Base-by-base conservation (phyloP, 169 alveolate genomes). In the Cytauxzoon felis region DNA sequence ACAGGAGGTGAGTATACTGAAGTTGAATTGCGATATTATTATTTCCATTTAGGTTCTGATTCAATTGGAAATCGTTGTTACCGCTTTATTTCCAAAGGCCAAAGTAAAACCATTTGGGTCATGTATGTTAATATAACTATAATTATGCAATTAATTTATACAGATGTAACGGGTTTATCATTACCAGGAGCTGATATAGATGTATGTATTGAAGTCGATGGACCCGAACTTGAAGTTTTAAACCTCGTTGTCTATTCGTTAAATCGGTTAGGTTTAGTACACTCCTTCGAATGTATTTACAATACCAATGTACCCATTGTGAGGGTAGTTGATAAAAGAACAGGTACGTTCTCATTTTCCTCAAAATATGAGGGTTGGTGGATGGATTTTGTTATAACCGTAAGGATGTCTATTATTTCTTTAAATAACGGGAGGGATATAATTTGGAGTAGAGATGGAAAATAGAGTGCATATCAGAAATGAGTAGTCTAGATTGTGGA, bases 221-320 rank as follows among this genome's bases (percentile, higher is more conserved):
- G 75, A 30, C 65, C 56, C 30, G 73, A 66, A 24, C 42, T 76
- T 1, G 26, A 50, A 3, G 33, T 34, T 24, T 60, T 76, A 38
- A 64, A 62, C 24, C 41, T 76, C 29, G 16, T 76, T 5, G 81
- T 58, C 16, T 76, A 76, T 47, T 65, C 80, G 5, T 29, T 76
- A 32, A 66, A 71, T 62, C 23, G 67, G 32, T 60, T 76, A 40
- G 86, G 63, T 16, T 53, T 76, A 36, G 49, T 76, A 29, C 86
- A 76, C 42, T 76, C 80, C 38, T 76, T 76, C 50, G 86, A 76
- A 61, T 76, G 86, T 32, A 57, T 76, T 4, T 76, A 61, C 57
- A 66, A 66, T 48, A 66, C 86, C 11, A n/a, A 30, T 30, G 86
- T 76, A 16, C 86, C 86, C 2, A 75, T 76, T 27, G 75, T 76